Evolutionary conservation across 176 grass and related monocot genomes (phyloP), one percentile per base, ranked within the genome.

Genomic region (Juncus inflexus): DNA sequence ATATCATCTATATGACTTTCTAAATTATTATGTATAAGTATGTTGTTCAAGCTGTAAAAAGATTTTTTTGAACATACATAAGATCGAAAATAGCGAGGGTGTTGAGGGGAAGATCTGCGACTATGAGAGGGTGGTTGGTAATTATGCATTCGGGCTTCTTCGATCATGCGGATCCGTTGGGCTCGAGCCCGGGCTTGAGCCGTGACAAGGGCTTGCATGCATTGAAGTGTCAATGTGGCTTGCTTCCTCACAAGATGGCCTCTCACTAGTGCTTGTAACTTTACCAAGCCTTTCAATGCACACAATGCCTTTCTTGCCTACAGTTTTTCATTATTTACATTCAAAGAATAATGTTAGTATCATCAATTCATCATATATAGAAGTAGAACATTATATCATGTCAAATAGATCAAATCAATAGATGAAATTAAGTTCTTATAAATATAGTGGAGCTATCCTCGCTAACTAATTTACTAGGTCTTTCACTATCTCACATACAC

Each of bases 231-330:
- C n/a, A 81, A 71, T 6, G 60, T 79, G 5, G 91, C 84, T 65
- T 96, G 91, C 81, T 85, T 90, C 87, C 91, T 72, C 73, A 96
- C 91, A n/a, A 90, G 70, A 51, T 87, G 83, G 0, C 87, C 87
- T 4, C 91, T 83, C 65, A 96, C 91, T 60, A 96, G 69, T 3
- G 91, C 86, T 15, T 96, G 91, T 64, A 90, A 61, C 78, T 85
- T 85, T 47, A 96, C 91, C 9, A 96, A 83, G 7, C 91, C 91
- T 75, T 85, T 69, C 66, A 90, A 78, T 62, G 91, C 91, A 58
- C 87, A 85, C 50, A 96, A 75, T 37, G 91, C 91, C 52, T 76
- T 80, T 37, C 91, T 82, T 40, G 87, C 91, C 91, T 95, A 37
- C 12, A 55, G 35, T 35, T 59, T n/a, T 28, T 1, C 40, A 56